A percentile compares a stretch with the other conserved stretches of the same genome.
Conservation (phyloP, 257 asterid species). For the Petrea volubilis region DNA sequence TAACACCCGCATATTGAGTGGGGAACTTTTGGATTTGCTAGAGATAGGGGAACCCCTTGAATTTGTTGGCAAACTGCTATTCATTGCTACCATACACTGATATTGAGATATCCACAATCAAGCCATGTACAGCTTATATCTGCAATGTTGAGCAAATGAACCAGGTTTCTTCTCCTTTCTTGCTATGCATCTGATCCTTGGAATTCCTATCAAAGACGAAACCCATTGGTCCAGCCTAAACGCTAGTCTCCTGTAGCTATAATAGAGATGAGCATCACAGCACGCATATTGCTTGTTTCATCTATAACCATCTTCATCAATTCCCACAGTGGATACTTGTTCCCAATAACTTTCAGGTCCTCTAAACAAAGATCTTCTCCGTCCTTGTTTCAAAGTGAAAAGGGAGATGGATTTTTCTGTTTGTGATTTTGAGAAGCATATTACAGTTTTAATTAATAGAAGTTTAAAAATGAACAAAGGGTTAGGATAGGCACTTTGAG, state of each 20-base stretch:
- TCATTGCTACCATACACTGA: neutral
- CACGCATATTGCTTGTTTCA: neutral
- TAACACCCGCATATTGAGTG: neutral
- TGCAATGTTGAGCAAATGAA: neutral
- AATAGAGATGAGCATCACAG: neutral
- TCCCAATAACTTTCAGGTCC: neutral
- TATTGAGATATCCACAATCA: neutral
- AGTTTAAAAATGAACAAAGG: neutral
- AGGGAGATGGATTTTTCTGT: neutral
- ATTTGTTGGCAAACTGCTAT: neutral
- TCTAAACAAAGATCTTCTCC: neutral
- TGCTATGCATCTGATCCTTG: neutral
- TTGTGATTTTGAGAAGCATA: neutral
- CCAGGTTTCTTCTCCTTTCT: neutral
- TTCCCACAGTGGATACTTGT: neutral
- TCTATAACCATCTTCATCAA: neutral
- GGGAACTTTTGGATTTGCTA: conserved; percentile 6
- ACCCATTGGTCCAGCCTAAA: neutral
- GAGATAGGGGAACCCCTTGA: neutral
- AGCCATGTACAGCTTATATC: neutral
- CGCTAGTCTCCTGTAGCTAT: neutral
- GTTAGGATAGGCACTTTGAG: neutral
- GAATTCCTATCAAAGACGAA: neutral
- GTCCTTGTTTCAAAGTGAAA: neutral
- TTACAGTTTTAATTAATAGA: neutral